These are phyloP conservation scores for Clonostachys rosea DNA, from an alignment of 2,329 filamentous ascomycete species.

Conservation along the genomic window DNA sequence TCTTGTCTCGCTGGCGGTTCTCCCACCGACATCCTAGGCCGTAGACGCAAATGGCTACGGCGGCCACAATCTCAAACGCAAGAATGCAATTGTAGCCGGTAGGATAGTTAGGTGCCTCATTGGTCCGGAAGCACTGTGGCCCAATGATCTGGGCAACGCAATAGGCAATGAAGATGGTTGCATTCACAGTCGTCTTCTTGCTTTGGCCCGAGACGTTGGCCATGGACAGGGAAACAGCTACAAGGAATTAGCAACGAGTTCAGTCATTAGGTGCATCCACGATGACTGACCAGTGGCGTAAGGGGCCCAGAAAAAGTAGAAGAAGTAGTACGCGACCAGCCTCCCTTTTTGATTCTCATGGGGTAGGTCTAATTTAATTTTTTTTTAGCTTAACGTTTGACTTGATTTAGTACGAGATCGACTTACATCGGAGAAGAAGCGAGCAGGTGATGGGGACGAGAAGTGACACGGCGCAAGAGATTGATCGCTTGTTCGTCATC, in stretches of 20 bases:
- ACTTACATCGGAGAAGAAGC: too few relatives aligned
- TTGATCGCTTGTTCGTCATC: too few relatives aligned
- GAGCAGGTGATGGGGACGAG: too few relatives aligned
- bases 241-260: conserved; percentile 53
- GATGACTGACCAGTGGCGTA: conserved; percentile 65
- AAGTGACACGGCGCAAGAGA: too few relatives aligned
- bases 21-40: not conserved
- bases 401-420: too few relatives aligned
- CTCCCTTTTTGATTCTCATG: too few relatives aligned
- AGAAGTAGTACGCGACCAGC: conserved; percentile 29
- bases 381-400: too few relatives aligned
- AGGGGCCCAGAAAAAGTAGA: conserved; percentile 59
- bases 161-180: conserved; percentile 33
- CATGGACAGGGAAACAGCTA: conserved; percentile 52
- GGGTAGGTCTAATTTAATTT: too few relatives aligned
- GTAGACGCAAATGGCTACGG: not conserved
- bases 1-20: not conserved
- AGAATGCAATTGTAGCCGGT: conserved; percentile 44
- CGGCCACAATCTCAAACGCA: conserved; percentile 25
- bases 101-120: not conserved
- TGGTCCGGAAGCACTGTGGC: conserved; percentile 33
- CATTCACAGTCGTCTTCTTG: conserved; percentile 32
- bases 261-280: conserved; percentile 65
- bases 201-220: conserved; percentile 37
- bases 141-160: conserved; percentile 36